phyloP scores from a whole-genome alignment of 2,329 filamentous ascomycete genomes.

The Sporothrix pallida region DNA sequence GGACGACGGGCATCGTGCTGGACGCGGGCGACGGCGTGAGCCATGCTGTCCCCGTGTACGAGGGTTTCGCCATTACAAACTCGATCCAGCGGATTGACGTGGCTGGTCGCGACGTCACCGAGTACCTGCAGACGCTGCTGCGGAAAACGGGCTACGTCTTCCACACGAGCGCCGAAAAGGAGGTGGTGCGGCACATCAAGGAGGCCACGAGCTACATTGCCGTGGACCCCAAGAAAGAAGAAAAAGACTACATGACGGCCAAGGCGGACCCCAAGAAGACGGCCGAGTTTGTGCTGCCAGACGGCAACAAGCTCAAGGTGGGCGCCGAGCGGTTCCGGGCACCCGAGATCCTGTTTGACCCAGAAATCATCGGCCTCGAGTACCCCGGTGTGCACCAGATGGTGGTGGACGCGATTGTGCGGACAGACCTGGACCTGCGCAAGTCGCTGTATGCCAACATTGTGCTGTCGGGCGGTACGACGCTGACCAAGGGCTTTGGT shows the following conservation, averaged over 20 bases:
- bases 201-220: conserved; percentile 93
- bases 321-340: conserved; percentile 94
- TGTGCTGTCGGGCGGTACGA: conserved; percentile 93
- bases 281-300: conserved; percentile 86
- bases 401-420: conserved; percentile 92
- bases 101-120: conserved; percentile 92
- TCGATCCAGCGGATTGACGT: conserved; percentile 96
- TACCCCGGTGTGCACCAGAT: conserved; percentile 98
- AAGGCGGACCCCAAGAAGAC: conserved; percentile 79
- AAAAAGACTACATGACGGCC: conserved; percentile 89
- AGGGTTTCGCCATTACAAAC: conserved; percentile 95
- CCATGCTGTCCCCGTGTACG: conserved; percentile 95
- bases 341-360: conserved; percentile 96
- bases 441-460: conserved; percentile 96
- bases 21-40: conserved; percentile 96
- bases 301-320: conserved; percentile 92
- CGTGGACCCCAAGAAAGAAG: conserved; percentile 86
- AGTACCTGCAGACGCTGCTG: conserved; percentile 88
- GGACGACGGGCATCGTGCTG: conserved; percentile 93
- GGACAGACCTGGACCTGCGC: conserved; percentile 93
- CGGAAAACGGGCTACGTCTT: conserved; percentile 93
- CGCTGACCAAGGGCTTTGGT: conserved; percentile 94
- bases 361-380: conserved; percentile 94
- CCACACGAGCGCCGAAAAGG: conserved; percentile 98
- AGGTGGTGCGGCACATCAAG: conserved; percentile 97